These are phyloP conservation scores for Bretschneidera sinensis DNA, from an alignment of 345 rosid species.

Conservation along the genomic window DNA sequence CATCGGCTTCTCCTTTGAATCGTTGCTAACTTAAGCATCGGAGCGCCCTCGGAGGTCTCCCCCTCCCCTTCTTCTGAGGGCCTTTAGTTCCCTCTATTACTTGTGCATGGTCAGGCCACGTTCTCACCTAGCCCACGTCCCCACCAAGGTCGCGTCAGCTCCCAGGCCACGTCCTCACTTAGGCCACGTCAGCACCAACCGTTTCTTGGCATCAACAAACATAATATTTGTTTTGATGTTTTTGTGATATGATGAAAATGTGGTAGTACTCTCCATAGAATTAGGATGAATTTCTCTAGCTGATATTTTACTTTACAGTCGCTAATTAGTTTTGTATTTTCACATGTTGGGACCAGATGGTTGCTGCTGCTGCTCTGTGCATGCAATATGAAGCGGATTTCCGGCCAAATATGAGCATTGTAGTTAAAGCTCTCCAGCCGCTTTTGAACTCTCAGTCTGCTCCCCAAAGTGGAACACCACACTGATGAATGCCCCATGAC, in stretches of 20 bases:
- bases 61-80: too few relatives aligned
- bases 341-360: slow-evolving; percentile 40
- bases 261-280: not conserved
- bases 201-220: too few relatives aligned
- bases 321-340: not conserved
- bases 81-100: too few relatives aligned
- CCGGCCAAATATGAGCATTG: slow-evolving; percentile 77
- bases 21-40: too few relatives aligned
- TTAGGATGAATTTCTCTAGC: not conserved
- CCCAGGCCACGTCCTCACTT: too few relatives aligned
- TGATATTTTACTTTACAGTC: not conserved
- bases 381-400: slow-evolving; percentile 79
- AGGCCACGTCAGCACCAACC: too few relatives aligned
- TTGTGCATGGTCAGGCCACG: too few relatives aligned
- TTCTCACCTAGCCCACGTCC: too few relatives aligned
- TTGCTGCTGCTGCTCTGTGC: slow-evolving; percentile 74
- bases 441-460: slow-evolving; percentile 37
- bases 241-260: not conserved
- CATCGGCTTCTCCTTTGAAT: too few relatives aligned
- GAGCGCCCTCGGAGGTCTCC: too few relatives aligned
- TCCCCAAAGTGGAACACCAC: slow-evolving; percentile 3
- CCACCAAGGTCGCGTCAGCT: too few relatives aligned
- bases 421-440: slow-evolving; percentile 75
- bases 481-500: slow-evolving; percentile 2
- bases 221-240: not conserved